A percentile compares a stretch with the other conserved stretches of the same genome.
These are phyloP conservation scores for Eucommia ulmoides DNA, from an alignment of 257 asterid species.

Conservation along the genomic window DNA sequence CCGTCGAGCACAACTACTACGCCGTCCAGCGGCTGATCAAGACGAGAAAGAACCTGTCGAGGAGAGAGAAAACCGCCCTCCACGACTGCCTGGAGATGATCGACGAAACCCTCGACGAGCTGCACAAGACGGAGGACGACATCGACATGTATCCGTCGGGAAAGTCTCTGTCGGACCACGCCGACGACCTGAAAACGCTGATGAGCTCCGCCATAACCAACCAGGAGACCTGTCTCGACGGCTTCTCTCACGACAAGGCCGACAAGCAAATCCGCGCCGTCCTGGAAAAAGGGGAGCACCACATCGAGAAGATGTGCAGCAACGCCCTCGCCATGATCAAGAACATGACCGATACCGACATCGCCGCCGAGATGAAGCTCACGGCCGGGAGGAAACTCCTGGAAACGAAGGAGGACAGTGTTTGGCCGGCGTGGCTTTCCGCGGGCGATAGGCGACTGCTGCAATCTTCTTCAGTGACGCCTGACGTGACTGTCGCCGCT, in stretches of 20 bases:
- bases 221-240: conserved; percentile 57
- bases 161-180: conserved; percentile 24
- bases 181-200: conserved; percentile 23
- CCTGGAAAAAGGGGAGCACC: conserved; percentile 29
- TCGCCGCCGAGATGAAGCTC: conserved; percentile 3
- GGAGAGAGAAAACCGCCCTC: conserved; percentile 40
- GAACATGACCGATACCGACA: conserved; percentile 29
- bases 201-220: conserved; percentile 60
- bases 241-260: conserved; percentile 49
- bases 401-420: conserved; percentile 12
- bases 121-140: conserved; percentile 20
- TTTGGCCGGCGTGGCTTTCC: conserved; percentile 78
- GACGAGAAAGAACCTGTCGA: conserved; percentile 18
- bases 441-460: conserved; percentile 62
- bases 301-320: conserved; percentile 44
- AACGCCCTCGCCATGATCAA: conserved; percentile 46
- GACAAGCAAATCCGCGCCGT: conserved; percentile 27
- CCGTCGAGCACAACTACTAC: conserved; percentile 41
- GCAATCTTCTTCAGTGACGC: conserved; percentile 46
- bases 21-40: conserved; percentile 28
- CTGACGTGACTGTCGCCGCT: conserved; percentile 72
- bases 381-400: conserved; percentile 28
- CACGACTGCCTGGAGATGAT: conserved; percentile 52
- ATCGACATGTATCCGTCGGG: conserved; percentile 21
- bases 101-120: conserved; percentile 46